These are phyloP conservation scores for Blastobotrys illinoisensis DNA, from an alignment of 1,139 yeast species.

Conservation along the genomic window DNA sequence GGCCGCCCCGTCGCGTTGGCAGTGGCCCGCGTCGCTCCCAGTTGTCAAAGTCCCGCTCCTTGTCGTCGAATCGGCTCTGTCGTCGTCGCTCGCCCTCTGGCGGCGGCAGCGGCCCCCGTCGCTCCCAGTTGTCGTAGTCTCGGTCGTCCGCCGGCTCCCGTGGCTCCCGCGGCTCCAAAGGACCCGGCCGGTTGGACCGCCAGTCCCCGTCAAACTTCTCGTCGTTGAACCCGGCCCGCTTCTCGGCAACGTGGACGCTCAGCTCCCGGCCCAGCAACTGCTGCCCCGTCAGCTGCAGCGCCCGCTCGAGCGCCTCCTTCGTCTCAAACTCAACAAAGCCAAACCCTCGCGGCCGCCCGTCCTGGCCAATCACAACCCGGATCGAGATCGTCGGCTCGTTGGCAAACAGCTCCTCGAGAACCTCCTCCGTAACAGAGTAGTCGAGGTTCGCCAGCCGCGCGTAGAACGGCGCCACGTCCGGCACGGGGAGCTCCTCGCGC, in stretches of 20 bases:
- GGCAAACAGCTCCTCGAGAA: constrained; percentile 55
- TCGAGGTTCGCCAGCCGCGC: constrained; percentile 86
- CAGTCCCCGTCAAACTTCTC: constrained; percentile 54
- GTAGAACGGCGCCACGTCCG: constrained; percentile 86
- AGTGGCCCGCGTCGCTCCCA: constrained; percentile 34
- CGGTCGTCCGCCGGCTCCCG: constrained; percentile 25
- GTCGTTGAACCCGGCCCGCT: constrained; percentile 7
- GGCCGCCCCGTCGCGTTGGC: constrained; percentile 21
- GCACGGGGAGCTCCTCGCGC: constrained; percentile 72
- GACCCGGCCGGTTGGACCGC: constrained; percentile 42
- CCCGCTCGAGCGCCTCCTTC: constrained; percentile 65
- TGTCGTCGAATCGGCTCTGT: constrained; percentile 18
- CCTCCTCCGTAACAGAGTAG: constrained; percentile 69
- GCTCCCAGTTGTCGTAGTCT: constrained; percentile 29
- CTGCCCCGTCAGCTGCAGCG: constrained; percentile 64
- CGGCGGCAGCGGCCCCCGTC: constrained; percentile 31
- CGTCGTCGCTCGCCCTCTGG: constrained; percentile 18
- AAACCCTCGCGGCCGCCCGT: constrained; percentile 70
- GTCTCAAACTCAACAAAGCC: constrained; percentile 81
- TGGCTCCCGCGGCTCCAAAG: constrained; percentile 18
- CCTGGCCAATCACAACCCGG: constrained; percentile 46
- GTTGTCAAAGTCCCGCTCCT: constrained; percentile 29
- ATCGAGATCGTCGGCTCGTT: constrained; percentile 35
- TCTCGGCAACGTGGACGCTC: constrained; percentile 83
- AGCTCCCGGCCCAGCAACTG: constrained; percentile 65